These are phyloP conservation scores for Kockiozyma suomiensis DNA, from an alignment of 805 yeast genomes.

Conservation along the genomic window DNA sequence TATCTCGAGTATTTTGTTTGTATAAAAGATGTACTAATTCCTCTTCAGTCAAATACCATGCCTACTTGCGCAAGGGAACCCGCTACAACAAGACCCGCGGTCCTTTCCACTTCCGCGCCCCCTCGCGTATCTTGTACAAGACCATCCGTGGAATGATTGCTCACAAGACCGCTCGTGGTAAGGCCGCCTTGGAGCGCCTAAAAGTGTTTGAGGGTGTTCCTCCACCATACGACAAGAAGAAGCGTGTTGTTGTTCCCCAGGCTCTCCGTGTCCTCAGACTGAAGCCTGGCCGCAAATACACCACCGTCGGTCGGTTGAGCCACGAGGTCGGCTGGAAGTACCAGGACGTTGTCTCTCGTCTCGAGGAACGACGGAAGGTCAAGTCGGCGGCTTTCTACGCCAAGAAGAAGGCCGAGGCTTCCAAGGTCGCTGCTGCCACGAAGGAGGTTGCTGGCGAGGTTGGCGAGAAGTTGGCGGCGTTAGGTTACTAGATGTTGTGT, in stretches of 20 bases:
- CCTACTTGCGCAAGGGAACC: conserved; percentile 98
- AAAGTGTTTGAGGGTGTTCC: conserved; percentile 99
- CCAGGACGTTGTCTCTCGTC: conserved; percentile 95
- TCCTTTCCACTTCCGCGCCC: conserved; percentile 99
- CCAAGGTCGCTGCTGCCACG: conserved; percentile 86
- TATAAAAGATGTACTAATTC: no score
- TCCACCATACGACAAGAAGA: conserved; percentile 99
- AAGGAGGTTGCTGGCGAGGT: conserved; percentile 88
- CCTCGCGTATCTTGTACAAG: conserved; percentile 99
- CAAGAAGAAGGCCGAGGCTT: conserved; percentile 93
- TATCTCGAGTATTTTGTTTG: no score
- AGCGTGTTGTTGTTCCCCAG: conserved; percentile 99
- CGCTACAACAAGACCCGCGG: conserved; percentile 98
- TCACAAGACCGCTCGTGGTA: conserved; percentile 99
- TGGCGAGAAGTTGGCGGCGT: conserved; percentile 89
- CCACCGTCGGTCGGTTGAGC: conserved; percentile 95
- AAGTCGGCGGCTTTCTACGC: conserved; percentile 99
- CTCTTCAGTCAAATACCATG: conserved; percentile 96
- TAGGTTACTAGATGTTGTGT: conserved; percentile 82
- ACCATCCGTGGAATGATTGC: conserved; percentile 99
- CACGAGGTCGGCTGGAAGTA: conserved; percentile 99
- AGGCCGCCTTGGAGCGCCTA: conserved; percentile 98
- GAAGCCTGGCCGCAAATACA: conserved; percentile 99
- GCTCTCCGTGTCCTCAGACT: conserved; percentile 98
- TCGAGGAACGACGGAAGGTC: conserved; percentile 99